A percentile compares a stretch with the other conserved stretches of the same genome.
Evolutionary conservation across 2,329 filamentous ascomycete species (phyloP).

Genomic region (Emmonsiellopsis sp.): DNA sequence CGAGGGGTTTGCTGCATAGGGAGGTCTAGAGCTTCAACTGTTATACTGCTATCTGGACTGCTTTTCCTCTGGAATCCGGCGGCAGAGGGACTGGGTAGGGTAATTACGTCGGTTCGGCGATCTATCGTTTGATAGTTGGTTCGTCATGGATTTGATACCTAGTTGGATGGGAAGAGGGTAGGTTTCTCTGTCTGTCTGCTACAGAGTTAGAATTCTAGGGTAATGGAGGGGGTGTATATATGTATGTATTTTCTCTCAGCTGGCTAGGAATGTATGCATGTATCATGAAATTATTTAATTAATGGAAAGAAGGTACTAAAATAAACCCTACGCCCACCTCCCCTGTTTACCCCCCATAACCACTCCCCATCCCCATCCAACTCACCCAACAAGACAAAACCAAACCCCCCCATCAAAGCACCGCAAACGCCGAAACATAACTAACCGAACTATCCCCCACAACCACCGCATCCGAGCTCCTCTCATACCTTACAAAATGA

Average conservation of each 20-base stretch:
- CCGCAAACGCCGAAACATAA: slow-evolving; percentile 86
- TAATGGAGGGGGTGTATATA: too few relatives aligned
- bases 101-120: background rate
- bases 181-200: too few relatives aligned
- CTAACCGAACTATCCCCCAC: slow-evolving; percentile 77
- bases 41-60: background rate
- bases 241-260: too few relatives aligned
- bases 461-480: slow-evolving; percentile 64
- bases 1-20: background rate
- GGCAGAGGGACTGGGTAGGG: background rate
- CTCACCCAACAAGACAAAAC: background rate
- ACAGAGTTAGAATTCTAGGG: too few relatives aligned
- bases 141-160: background rate
- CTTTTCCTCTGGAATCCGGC: slow-evolving; percentile 1
- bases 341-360: too few relatives aligned
- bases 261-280: too few relatives aligned
- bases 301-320: too few relatives aligned
- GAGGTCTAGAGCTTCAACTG: slow-evolving; percentile 4
- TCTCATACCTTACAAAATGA: slow-evolving; percentile 74
- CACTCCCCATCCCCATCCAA: too few relatives aligned
- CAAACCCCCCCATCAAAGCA: slow-evolving; percentile 40
- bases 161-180: too few relatives aligned
- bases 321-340: too few relatives aligned
- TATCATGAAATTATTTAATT: too few relatives aligned
- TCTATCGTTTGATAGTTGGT: slow-evolving; percentile 1